Conservation (phyloP, 176 grass and related monocot species). For the Puya raimondii region DNA sequence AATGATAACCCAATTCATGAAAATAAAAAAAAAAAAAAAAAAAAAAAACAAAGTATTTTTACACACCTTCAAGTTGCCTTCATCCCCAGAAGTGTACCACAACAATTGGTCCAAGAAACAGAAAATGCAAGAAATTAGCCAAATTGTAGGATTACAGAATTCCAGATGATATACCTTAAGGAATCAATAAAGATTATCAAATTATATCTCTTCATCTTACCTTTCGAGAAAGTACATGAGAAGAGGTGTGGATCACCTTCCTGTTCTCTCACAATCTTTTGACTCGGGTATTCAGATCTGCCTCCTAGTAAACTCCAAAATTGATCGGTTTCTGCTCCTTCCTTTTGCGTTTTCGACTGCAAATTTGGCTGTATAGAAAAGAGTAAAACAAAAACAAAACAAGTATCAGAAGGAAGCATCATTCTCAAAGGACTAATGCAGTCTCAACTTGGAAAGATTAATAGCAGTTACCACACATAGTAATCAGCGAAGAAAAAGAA, state of each 20-base stretch:
- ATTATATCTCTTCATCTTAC: conserved; percentile 27
- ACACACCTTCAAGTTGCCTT: conserved; percentile 56
- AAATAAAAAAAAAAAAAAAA: background rate
- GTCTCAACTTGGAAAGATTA: background rate
- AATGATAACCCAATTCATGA: background rate
- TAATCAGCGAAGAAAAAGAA: background rate
- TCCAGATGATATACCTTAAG: conserved; percentile 6
- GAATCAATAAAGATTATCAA: background rate
- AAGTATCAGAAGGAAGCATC: background rate
- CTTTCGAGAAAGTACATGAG: conserved; percentile 68
- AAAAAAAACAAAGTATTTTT: conserved; percentile 1
- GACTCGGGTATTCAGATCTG: conserved; percentile 74
- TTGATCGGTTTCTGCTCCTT: conserved; percentile 81
- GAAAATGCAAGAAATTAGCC: conserved; percentile 26
- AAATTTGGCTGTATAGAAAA: conserved; percentile 54
- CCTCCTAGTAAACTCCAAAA: conserved; percentile 85
- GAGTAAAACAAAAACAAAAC: conserved; percentile 20
- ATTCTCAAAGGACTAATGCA: background rate
- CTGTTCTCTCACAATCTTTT: conserved; percentile 66
- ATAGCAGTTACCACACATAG: background rate
- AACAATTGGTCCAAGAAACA: background rate
- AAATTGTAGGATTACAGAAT: conserved; percentile 6
- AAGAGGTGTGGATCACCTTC: conserved; percentile 89
- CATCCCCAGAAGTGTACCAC: conserved; percentile 16
- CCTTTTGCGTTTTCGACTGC: conserved; percentile 69